Base-by-base conservation (phyloP, 2,329 filamentous ascomycete genomes). In the Aspergillus pseudonomiae region DNA sequence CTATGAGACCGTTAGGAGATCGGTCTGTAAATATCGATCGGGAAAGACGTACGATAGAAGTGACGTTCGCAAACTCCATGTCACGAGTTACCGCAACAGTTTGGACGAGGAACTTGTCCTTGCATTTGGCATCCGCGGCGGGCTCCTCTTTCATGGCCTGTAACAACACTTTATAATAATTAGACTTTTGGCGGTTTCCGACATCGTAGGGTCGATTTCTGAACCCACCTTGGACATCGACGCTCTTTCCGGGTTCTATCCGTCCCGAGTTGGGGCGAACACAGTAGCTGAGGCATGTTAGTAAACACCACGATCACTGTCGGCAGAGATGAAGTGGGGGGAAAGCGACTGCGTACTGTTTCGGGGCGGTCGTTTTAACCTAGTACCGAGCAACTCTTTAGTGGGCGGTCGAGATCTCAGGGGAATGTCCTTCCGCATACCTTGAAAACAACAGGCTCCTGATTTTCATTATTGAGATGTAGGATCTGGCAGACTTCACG, bases 311-410 rank as follows among this genome's bases (percentile, higher is more conserved):
- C 21, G 14, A 53, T 28, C 36, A 43, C 16, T 54, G 57, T 26
- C 3, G n/a, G 32, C 21, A 52, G 39, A 46, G 55, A 24, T 32
- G 48, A 39, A 56, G 45, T 56, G 61, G 32, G 57, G 52, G 28
- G 24, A 28, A 73, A 68, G 61, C 59, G 62, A 60, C 57, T 65
- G 80, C 91, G 76, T 91, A 99, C 94, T 98, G 95, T 83, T 98
- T 98, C 39, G 95, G 95, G 57, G 95, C 95, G 67, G 95, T 99
- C 56, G 95, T 99, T 89, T 99, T 99, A 80, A 99, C 95, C 93
- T 97, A 72, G 39, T 48, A 63, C 30, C 65, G 55, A 59, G 45
- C 61, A 59, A 43, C 32, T 36, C 63, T 78, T 67, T 67, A 78
- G 74, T 67, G 63, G 62, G 64, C 65, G 61, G 62, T 62, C 65